These are phyloP conservation scores for Geotrichum citri-aurantii DNA, from an alignment of 1,139 yeast species.

Conservation along the genomic window DNA sequence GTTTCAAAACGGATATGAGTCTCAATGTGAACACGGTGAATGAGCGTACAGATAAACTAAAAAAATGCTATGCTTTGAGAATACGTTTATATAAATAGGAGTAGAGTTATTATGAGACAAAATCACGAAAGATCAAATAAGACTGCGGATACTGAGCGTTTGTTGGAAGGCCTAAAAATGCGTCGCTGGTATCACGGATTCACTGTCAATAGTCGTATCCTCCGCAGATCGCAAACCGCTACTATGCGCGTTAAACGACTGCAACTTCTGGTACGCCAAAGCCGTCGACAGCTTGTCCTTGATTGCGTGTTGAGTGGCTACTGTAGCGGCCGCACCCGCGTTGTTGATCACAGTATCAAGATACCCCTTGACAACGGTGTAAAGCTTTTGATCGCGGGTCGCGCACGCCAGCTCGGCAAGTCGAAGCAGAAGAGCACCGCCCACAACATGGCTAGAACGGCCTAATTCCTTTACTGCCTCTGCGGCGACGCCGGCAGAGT, in stretches of 20 bases:
- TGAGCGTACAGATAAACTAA: not conserved
- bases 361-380: not conserved
- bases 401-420: constrained; percentile 6
- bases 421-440: constrained; percentile 2
- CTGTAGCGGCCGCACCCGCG: not conserved
- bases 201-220: not conserved
- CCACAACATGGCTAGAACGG: not conserved
- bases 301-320: not conserved
- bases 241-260: not conserved
- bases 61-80: not conserved
- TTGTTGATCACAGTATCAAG: not conserved
- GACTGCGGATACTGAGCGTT: not conserved
- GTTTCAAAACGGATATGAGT: not conserved
- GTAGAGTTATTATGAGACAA: too few relatives aligned
- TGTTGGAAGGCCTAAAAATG: not conserved
- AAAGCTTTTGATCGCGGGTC: not conserved
- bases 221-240: not conserved
- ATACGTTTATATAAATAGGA: not conserved
- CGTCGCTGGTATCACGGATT: not conserved
- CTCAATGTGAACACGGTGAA: not conserved
- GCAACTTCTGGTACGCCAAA: constrained; percentile 10
- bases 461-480: not conserved
- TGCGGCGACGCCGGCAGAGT: not conserved
- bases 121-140: not conserved
- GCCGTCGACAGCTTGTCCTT: constrained; percentile 8